phyloP scores from a whole-genome alignment of 2,329 filamentous ascomycete species.

The Ceratocystis papillata region DNA sequence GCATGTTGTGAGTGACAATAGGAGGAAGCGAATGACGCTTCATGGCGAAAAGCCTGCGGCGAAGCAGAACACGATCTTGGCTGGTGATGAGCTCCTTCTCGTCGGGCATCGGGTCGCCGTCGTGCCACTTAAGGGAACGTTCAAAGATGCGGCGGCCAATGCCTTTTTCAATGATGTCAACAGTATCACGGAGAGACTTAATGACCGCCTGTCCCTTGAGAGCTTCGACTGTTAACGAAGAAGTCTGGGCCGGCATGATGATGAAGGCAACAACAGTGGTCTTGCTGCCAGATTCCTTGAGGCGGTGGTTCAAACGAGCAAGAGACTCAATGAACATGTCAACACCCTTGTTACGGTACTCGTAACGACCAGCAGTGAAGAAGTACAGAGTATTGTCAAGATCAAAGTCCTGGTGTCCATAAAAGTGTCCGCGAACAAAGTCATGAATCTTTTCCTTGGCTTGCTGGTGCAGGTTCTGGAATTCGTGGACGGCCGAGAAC shows the following conservation, averaged over 20 bases:
- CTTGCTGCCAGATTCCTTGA: slow-evolving; percentile 76
- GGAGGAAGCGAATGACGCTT: slow-evolving; percentile 83
- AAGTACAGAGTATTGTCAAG: slow-evolving; percentile 94
- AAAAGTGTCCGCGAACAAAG: slow-evolving; percentile 96
- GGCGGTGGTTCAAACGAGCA: slow-evolving; percentile 82
- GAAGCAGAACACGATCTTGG: slow-evolving; percentile 84
- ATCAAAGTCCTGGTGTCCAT: slow-evolving; percentile 95
- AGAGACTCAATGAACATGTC: slow-evolving; percentile 99
- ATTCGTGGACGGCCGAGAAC: slow-evolving; percentile 96
- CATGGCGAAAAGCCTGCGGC: slow-evolving; percentile 89
- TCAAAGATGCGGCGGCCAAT: slow-evolving; percentile 93
- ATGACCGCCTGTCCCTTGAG: slow-evolving; percentile 95
- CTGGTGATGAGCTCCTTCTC: slow-evolving; percentile 91
- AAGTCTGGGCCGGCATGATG: slow-evolving; percentile 96
- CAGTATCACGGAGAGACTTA: slow-evolving; percentile 87
- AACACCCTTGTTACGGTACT: slow-evolving; percentile 96
- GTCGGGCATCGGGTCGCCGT: slow-evolving; percentile 84
- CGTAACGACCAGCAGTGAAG: slow-evolving; percentile 93
- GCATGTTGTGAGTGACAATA: slow-evolving; percentile 98
- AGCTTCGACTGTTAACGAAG: slow-evolving; percentile 87
- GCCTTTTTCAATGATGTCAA: slow-evolving; percentile 82
- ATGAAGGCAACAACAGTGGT: slow-evolving; percentile 94
- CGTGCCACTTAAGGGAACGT: slow-evolving; percentile 87
- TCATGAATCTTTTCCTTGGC: slow-evolving; percentile 97
- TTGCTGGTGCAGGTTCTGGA: slow-evolving; percentile 94